These are phyloP conservation scores for Hordeum vulgare DNA, from an alignment of 176 grass and related monocot genomes.

Conservation along the genomic window DNA sequence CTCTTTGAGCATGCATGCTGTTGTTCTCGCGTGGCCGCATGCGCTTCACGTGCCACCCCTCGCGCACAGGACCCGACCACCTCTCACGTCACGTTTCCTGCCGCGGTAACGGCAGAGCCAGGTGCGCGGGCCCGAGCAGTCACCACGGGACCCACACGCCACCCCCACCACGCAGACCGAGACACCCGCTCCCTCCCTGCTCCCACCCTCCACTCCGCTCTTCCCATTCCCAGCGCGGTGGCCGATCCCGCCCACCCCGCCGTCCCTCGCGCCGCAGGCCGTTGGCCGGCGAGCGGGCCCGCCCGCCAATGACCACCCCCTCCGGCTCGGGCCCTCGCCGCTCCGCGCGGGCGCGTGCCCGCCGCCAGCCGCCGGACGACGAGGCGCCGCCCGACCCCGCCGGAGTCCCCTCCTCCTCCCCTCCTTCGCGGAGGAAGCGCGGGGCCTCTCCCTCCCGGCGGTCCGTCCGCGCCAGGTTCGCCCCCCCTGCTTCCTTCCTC, in stretches of 20 bases:
- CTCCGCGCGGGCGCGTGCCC: neutral
- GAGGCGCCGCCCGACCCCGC: neutral
- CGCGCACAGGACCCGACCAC: no score
- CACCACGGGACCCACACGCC: no score
- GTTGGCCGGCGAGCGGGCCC: neutral
- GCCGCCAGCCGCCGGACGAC: neutral
- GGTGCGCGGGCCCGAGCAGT: no score
- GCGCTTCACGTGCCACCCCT: no score
- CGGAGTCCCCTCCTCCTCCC: neutral
- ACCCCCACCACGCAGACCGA: no score
- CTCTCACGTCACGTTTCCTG: no score
- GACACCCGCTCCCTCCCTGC: no score
- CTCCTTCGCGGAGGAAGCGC: neutral
- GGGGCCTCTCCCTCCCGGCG: neutral
- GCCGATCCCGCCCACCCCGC: neutral
- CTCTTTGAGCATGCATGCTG: no score
- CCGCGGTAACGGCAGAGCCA: no score
- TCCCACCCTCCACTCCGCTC: neutral
- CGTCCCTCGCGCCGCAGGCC: neutral
- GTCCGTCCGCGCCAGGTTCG: neutral
- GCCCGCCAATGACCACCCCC: neutral
- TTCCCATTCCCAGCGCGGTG: neutral
- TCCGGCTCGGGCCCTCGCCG: neutral
- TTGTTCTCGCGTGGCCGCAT: no score
- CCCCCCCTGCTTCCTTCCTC: neutral